phyloP scores from a whole-genome alignment of 148 eudicot species.

The Drosera capensis region DNA sequence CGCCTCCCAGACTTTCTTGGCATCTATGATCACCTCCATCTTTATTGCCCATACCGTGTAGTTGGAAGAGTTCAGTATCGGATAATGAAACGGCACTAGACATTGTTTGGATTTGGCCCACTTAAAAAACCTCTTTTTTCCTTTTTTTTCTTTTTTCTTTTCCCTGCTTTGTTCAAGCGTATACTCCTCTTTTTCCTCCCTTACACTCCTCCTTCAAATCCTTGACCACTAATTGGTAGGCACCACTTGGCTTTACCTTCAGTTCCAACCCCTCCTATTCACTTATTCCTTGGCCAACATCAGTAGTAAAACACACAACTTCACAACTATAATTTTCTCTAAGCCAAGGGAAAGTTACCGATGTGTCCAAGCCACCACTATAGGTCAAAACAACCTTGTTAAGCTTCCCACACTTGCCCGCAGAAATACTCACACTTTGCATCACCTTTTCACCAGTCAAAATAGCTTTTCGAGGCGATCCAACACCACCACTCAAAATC shows the following conservation, averaged over 20 bases:
- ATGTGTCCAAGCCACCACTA: constrained; percentile 96
- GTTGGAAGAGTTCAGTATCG: no score
- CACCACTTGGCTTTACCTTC: constrained; percentile 98
- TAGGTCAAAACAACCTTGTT: constrained; percentile 93
- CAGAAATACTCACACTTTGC: constrained; percentile 18
- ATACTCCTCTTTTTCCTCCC: no score
- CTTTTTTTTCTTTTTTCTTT: no score
- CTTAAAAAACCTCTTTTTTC: no score
- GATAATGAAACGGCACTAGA: no score
- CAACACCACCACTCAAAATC: no score
- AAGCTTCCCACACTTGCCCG: constrained; percentile 51
- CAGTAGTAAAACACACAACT: constrained; percentile 97
- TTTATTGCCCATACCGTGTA: no score
- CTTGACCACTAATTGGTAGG: constrained; percentile 89
- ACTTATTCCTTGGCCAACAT: constrained; percentile 82
- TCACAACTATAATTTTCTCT: constrained; percentile 99
- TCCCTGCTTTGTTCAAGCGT: no score
- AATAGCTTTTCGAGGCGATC: no score
- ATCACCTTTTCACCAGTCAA: constrained; percentile 26
- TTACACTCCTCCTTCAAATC: constrained; percentile 94
- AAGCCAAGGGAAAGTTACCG: constrained; percentile 97
- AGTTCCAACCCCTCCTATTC: constrained; percentile 86
- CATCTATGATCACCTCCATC: no score
- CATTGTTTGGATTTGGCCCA: no score
- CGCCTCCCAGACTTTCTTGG: no score